Percentiles rank a stretch among this genome's conserved stretches.
Conservation (phyloP, 2,329 filamentous ascomycete species). For the Zymoseptoria ardabiliae region DNA sequence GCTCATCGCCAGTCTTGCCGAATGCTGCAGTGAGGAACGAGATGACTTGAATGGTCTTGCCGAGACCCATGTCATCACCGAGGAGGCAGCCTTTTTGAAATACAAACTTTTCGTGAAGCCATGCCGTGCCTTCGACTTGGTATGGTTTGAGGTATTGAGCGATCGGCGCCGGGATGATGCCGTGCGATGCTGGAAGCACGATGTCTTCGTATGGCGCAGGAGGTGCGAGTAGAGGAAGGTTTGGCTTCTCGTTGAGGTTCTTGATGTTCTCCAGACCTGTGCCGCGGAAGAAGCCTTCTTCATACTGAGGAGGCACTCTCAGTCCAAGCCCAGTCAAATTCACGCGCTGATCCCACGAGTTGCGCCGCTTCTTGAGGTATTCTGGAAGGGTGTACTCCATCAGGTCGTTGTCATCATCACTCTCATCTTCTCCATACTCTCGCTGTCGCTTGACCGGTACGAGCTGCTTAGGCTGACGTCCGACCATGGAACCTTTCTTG, state of each 20-base stretch:
- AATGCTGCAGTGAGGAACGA: conserved; percentile 87
- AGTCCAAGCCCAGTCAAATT: conserved; percentile 59
- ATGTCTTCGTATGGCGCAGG: conserved; percentile 65
- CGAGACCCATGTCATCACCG: conserved; percentile 94
- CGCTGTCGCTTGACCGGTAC: conserved; percentile 13
- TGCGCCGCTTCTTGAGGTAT: conserved; percentile 63
- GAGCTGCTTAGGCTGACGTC: conserved; percentile 17
- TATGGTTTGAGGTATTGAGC: conserved; percentile 90
- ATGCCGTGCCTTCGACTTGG: conserved; percentile 76
- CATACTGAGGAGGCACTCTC: conserved; percentile 68
- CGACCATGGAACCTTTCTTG: conserved; percentile 34
- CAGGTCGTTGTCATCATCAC: conserved; percentile 47
- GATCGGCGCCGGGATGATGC: conserved; percentile 78
- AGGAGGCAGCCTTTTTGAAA: conserved; percentile 86
- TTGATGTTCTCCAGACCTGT: conserved; percentile 55
- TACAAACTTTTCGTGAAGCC: conserved; percentile 82
- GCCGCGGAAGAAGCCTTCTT: conserved; percentile 57
- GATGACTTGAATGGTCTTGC: conserved; percentile 94
- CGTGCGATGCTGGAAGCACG: conserved; percentile 64
- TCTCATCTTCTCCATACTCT: conserved; percentile 28
- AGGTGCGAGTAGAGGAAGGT: conserved; percentile 58
- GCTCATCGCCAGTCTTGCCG: conserved; percentile 84
- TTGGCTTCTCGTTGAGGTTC: conserved; percentile 60
- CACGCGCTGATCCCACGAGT: conserved; percentile 58
- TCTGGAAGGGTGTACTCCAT: conserved; percentile 59